Percentiles rank a stretch among this genome's conserved stretches.
Conservation (phyloP, 495 filamentous ascomycete species). For the Coniosporium apollinis region DNA sequence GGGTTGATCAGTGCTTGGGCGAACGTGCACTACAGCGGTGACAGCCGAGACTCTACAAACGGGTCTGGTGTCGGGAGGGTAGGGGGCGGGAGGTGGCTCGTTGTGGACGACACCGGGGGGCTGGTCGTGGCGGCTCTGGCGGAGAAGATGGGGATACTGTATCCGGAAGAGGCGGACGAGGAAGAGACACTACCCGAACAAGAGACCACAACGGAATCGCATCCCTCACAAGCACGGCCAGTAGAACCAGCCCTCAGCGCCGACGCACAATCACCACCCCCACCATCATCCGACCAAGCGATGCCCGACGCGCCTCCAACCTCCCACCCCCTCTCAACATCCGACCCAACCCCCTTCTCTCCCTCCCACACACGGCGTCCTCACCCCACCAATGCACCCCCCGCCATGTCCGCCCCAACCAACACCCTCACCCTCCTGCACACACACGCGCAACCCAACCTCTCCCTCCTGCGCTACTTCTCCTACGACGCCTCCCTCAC, state of each 20-base stretch:
- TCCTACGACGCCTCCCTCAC: conserved; percentile 62
- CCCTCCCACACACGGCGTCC: too few relatives aligned
- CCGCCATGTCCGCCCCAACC: conserved; percentile 37
- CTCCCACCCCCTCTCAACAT: conserved; percentile 10
- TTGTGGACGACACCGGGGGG: conserved; percentile 82
- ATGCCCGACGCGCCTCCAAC: background rate
- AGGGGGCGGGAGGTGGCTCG: conserved; percentile 60
- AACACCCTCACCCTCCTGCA: conserved; percentile 87
- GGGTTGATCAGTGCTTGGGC: conserved; percentile 50
- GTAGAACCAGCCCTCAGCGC: conserved; percentile 3
- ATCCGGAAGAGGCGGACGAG: conserved; percentile 23
- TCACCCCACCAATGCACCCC: too few relatives aligned
- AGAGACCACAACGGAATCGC: too few relatives aligned
- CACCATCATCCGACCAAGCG: background rate
- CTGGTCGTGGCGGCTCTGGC: conserved; percentile 76
- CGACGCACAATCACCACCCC: background rate
- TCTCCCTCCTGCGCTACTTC: conserved; percentile 75
- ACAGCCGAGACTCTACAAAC: conserved; percentile 10
- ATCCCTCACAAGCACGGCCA: background rate
- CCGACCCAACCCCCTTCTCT: too few relatives aligned
- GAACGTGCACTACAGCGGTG: conserved; percentile 41
- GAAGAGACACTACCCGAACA: conserved; percentile 7
- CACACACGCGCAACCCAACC: conserved; percentile 75
- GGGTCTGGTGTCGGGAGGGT: conserved; percentile 23
- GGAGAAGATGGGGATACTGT: conserved; percentile 77